phyloP scores from a whole-genome alignment of 2,329 filamentous ascomycete genomes.

The Cladosporium colombiae region DNA sequence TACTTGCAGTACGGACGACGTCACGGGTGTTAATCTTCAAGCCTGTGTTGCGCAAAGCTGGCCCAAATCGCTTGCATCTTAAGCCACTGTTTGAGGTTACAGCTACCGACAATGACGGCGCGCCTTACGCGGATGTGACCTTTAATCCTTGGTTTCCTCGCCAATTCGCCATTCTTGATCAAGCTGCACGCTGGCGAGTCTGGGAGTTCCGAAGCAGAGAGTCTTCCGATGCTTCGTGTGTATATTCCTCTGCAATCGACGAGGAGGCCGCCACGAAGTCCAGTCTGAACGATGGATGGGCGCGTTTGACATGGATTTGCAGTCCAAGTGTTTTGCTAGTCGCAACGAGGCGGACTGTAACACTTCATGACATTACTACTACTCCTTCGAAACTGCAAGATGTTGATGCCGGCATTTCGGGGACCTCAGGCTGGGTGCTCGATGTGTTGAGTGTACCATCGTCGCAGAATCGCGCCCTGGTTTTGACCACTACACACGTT shows the following conservation, averaged over 20 bases:
- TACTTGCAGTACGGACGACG: conserved; percentile 54
- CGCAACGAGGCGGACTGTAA: conserved; percentile 49
- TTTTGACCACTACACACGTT: conserved; percentile 59
- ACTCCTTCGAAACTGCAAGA: conserved; percentile 29
- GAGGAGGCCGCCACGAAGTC: conserved; percentile 39
- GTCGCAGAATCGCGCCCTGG: conserved; percentile 54
- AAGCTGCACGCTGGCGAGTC: conserved; percentile 65
- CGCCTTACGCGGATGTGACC: conserved; percentile 61
- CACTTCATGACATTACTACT: conserved; percentile 38
- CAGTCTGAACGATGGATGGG: conserved; percentile 51
- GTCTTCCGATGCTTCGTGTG: conserved; percentile 11
- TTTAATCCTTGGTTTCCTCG: conserved; percentile 64
- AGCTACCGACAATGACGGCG: conserved; percentile 55
- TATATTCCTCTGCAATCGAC: conserved; percentile 21
- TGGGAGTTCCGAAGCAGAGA: conserved; percentile 56
- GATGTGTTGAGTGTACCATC: conserved; percentile 55
- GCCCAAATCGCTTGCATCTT: conserved; percentile 36
- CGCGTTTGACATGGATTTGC: conserved; percentile 51
- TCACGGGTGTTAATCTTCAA: conserved; percentile 52
- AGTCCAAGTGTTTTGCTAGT: conserved; percentile 54
- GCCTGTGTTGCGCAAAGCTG: conserved; percentile 47
- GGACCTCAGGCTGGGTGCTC: conserved; percentile 54
- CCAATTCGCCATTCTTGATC: conserved; percentile 67
- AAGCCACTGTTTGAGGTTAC: conserved; percentile 59
- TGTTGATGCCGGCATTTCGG: conserved; percentile 32